phyloP scores from a whole-genome alignment of 176 grass and related monocot genomes.

The Puccinellia tenuiflora region DNA sequence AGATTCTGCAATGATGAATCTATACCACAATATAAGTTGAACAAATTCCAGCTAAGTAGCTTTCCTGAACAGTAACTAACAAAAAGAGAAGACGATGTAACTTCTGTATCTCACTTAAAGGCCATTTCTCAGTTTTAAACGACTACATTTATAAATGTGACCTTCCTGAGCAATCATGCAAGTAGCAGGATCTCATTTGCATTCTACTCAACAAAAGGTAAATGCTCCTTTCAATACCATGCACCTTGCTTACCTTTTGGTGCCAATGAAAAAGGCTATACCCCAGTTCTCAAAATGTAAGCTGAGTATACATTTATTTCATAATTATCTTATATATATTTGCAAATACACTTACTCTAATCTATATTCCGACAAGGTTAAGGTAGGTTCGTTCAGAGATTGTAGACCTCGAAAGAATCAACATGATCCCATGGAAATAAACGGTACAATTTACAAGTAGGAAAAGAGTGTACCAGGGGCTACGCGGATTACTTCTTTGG shows the following conservation, averaged over 20 bases:
- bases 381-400: not conserved
- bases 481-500: conserved; percentile 63
- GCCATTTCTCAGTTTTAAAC: not conserved
- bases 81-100: not conserved
- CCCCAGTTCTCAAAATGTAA: not conserved
- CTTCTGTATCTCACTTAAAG: not conserved
- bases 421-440: not conserved
- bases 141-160: not conserved
- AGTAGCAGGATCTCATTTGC: not conserved
- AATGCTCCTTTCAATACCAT: not conserved
- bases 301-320: not conserved
- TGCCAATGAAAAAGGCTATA: not conserved
- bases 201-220: not conserved
- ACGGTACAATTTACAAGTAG: not conserved
- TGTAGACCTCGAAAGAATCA: not conserved
- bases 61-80: not conserved
- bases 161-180: not conserved
- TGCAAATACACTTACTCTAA: not conserved
- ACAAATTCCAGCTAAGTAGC: not conserved
- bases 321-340: not conserved
- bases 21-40: not conserved
- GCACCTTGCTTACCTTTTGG: not conserved
- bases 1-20: not conserved
- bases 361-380: not conserved
- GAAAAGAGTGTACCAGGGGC: conserved; percentile 54